Base-by-base conservation (phyloP, 2,329 filamentous ascomycete genomes). In the Juglanconis oblonga region DNA sequence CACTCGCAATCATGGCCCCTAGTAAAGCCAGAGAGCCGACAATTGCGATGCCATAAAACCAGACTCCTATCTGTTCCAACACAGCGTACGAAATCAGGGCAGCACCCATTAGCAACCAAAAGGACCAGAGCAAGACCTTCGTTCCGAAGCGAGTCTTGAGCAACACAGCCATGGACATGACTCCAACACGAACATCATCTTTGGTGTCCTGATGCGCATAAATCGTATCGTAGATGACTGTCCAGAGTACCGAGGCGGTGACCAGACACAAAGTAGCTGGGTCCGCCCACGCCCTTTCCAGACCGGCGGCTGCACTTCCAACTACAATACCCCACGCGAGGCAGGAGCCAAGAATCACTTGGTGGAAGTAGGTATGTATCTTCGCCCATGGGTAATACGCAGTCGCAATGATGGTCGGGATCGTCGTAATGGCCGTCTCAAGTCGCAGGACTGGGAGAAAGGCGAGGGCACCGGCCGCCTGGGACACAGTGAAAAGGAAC, bases 401-500 rank as follows among this genome's bases (percentile, higher is more conserved):
- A 5, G 71, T 68, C 42, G 64, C 71, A 0, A 69, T 66, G 14
- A 73, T 53, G 31, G 66, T 65, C 35, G 67, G 67, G 17, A 70
- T 55, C 0, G 64, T 64, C 52, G 67, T 67, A 29, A 67, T 2
- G 2, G 8, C 35, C 7, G 50, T n/a, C 13, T 10, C 14, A 24
- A 24, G n/a, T 4, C n/a, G 17, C 14, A 67, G 77, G 76, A 71
- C 17, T 24, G 69, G 68, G 45, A 78, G 64, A 17, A 80, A 80
- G 31, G 79, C 53, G 38, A 79, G 62, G 8, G 75, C 78, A 9
- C 76, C 73, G 40, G 68, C 17, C 17, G 17, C 17, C 17, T 24
- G 17, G 17, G 17, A 24, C 17, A n/a, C n/a, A n/a, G n/a, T n/a
- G n/a, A n/a, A 24, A 24, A 24, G 62, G 8, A 76, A 75, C 1